A percentile compares a stretch with the other conserved stretches of the same genome.
These are phyloP conservation scores for Kentomonas sorsogonicus DNA, from an alignment of 208 protist species.

Conservation along the genomic window DNA sequence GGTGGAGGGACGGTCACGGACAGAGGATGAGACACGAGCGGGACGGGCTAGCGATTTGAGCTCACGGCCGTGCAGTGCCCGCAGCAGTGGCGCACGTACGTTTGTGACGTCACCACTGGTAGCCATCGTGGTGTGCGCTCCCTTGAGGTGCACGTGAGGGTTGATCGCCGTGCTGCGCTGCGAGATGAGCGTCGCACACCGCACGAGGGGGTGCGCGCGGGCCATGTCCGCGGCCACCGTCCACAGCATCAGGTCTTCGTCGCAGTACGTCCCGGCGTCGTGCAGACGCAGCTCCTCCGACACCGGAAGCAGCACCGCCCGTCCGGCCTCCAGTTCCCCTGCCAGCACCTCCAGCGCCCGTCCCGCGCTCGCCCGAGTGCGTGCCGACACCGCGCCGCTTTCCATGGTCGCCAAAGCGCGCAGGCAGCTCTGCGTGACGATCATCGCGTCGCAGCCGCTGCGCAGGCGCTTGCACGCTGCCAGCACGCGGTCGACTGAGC, in stretches of 20 bases:
- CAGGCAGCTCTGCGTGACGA: constrained; percentile 62
- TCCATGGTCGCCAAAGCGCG: constrained; percentile 31
- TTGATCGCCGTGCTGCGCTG: constrained; percentile 30
- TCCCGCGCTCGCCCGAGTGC: constrained; percentile 21
- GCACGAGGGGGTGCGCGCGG: constrained; percentile 70
- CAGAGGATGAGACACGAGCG: constrained; percentile 26
- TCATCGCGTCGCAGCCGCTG: constrained; percentile 72
- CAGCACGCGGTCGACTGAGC: constrained; percentile 40
- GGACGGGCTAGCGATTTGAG: constrained; percentile 59
- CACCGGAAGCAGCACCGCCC: constrained; percentile 49
- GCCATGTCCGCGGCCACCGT: constrained; percentile 74
- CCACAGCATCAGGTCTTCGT: constrained; percentile 88
- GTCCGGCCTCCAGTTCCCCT: constrained; percentile 66
- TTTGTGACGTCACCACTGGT: constrained; percentile 48
- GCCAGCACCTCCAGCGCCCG: constrained; percentile 64
- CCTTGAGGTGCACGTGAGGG: constrained; percentile 67
- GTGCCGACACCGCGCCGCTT: constrained; percentile 22
- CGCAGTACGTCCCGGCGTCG: constrained; percentile 77
- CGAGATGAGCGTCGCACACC: constrained; percentile 71
- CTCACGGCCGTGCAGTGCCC: constrained; percentile 57
- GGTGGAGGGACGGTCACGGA: constrained; percentile 50
- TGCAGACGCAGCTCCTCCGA: constrained; percentile 76
- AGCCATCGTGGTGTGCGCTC: constrained; percentile 40
- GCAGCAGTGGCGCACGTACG: constrained; percentile 45
- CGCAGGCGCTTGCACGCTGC: constrained; percentile 47